Evolutionary conservation across 2,329 filamentous ascomycete genomes (phyloP), one percentile per base, ranked within the genome.

Genomic region (Periconia sp.): DNA sequence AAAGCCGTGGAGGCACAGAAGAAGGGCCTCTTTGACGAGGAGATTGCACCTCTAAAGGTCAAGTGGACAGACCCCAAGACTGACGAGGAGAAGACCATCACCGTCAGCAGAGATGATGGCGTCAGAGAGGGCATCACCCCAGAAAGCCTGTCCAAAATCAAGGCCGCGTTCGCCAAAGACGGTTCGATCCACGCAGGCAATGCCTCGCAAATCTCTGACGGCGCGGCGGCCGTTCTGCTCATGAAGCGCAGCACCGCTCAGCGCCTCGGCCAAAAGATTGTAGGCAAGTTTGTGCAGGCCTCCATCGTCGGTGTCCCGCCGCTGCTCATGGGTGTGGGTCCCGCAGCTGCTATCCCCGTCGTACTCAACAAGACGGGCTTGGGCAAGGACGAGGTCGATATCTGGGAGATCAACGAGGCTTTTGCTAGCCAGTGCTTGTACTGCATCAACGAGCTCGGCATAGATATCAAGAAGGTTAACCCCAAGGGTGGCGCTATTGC

Each of bases 361-460:
- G 92, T 91, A 3, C 87, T 97, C 52, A 84, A 90, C 72, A 92
- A 94, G 74, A 90, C 92, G 0, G 92, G 92, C 55, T 86, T 99
- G 65, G 82, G 81, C 72, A 91, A 88, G 76, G 88, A 68, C 53
- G 93, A 97, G 63, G 91, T 99, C 30, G 94, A 97, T 73, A 93
- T 97, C 70, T 97, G 85, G 70, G 94, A 99, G 84, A 97, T 99
- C 83, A 99, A 99, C 81, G 94, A 99, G 84, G 94, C 94, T 1
- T 99, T 99, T 75, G 94, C 94, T 31, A 90, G 86, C 59, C 93
- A 97, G 82, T 96, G 91, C 76, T 76, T 97, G 62, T 97, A 90
- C 89, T 97, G 92, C 76, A 85, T 90, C 59, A 90, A 94, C 68
- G 87, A 97, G 81, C 84, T 99, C 19, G 88, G 88, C 43, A 78